phyloP scores from a whole-genome alignment of 208 protist genomes.

The Wallacemonas sp. region DNA sequence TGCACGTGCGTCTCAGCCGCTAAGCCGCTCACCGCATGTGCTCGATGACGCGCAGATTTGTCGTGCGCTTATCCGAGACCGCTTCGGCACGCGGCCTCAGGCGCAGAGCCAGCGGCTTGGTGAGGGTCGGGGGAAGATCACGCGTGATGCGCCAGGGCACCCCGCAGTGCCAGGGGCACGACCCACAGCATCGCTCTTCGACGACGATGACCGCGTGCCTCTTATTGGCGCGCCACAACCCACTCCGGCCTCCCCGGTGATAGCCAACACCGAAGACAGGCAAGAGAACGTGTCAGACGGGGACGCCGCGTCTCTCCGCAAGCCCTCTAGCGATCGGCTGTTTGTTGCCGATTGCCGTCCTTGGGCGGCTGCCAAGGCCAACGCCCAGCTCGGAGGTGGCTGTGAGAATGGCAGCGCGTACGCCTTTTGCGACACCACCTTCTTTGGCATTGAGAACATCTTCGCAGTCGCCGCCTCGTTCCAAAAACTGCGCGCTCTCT shows the following conservation, averaged over 20 bases:
- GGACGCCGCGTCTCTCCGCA: background rate
- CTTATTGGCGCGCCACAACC: background rate
- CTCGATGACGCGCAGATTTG: conserved; percentile 58
- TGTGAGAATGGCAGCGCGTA: conserved; percentile 74
- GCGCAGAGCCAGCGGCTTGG: no score
- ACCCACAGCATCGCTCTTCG: conserved; percentile 28
- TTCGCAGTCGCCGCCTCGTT: conserved; percentile 67
- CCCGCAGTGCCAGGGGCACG: background rate
- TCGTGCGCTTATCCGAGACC: conserved; percentile 39
- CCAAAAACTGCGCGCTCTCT: conserved; percentile 56
- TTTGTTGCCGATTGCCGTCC: conserved; percentile 82
- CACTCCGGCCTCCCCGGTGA: no score
- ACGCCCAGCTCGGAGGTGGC: conserved; percentile 75
- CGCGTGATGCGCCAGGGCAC: no score
- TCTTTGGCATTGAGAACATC: conserved; percentile 92
- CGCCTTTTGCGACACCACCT: conserved; percentile 67
- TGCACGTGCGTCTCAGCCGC: conserved; percentile 84
- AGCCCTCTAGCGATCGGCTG: conserved; percentile 28
- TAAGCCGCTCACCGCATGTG: conserved; percentile 36
- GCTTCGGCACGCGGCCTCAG: no score
- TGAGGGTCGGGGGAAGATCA: no score
- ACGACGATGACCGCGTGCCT: conserved; percentile 11
- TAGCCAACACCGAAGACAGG: no score
- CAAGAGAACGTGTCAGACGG: no score
- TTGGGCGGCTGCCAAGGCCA: conserved; percentile 54